Evolutionary conservation across 2,329 filamentous ascomycete genomes (phyloP), one percentile per base, ranked within the genome.

Genomic region (Diplodia seriata): DNA sequence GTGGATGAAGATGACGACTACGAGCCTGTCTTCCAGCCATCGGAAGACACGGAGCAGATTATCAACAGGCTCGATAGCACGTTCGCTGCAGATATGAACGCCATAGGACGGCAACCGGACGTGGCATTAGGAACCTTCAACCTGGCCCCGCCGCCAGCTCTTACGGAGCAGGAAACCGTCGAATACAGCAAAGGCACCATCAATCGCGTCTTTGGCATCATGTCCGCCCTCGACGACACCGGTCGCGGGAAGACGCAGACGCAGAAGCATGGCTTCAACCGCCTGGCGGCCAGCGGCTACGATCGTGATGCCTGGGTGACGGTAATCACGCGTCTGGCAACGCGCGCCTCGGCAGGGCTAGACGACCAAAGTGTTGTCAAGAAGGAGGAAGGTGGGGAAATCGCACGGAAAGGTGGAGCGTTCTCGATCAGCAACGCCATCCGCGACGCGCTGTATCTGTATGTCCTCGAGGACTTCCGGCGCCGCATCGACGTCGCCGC

Each of bases 281-380:
- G 94, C 59, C 83, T 97, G 47, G 94, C 94, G 0, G 93, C 91
- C 29, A 94, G 90, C 74, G 90, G 90, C 2, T 92, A 93, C 73
- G 93, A 94, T 73, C 86, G 90, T 70, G 94, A 97, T 70, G 91
- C 93, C 0, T 98, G 94, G 94, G 87, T 97, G 72, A 95, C 93
- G 0, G 87, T 98, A 23, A 85, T 98, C 68, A 91, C 91, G 50
- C 89, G 95, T 57, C 82, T 98, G 56, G 94, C 94, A 14, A 97
- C 94, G 3, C 87, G 94, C 47, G 87, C 92, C 26, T 86, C 88
- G 14, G 87, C 88, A 29, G 90, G 90, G 1, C 84, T 97, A 3
- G 90, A 92, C 62, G 85, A 92, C 62, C 85, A 86, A 20, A 75
- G 76, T 18, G 72, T 70, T 0, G 77, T 89, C 71, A 90, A 91